Base-by-base conservation (phyloP, 2,329 filamentous ascomycete species). In the Aspergillus latus region DNA sequence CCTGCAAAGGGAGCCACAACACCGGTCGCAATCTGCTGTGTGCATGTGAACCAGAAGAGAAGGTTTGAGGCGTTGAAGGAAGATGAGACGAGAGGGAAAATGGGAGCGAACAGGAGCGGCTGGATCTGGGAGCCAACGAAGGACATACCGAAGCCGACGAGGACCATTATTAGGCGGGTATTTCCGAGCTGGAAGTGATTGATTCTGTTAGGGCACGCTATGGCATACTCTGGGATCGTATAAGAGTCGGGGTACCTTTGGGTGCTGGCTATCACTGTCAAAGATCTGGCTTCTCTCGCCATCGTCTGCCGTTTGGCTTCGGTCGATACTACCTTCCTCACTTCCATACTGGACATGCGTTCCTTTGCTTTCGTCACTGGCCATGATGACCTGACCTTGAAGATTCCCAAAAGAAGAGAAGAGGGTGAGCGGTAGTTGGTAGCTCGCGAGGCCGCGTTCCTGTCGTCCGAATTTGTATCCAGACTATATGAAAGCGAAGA, bases 101-200 rank as follows among this genome's bases (percentile, higher is more conserved):
- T 54, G 10, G 52, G 36, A 9, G 52, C 52, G 46, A 54, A 54
- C n/a, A 54, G 29, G 5, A 54, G 45, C 13, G 52, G 43, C 26
- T 46, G 46, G 34, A 54, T 36, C 26, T 54, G 44, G 21, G 52
- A 54, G 37, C 52, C 52, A 28, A 54, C 52, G 40, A 54, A 54
- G 13, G 45, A 45, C 52, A 54, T 54, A 3, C 52, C 52, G 21
- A 54, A 44, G 15, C 40, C 40, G 5, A 15, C 13, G 40, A 44
- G 40, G 16, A 44, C 26, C 10, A 11, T 9, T 4, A 44, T 28
- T 5, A 44, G 29, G 29, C 29, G 10, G 28, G 29, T 26, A 11
- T 45, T 45, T n/a, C 4, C 29, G 5, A 45, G 21, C 34, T 37
- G 34, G 34, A 8, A 11, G 32, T 34, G 3, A 11, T 7, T 8